Conservation (phyloP, 371 early-diverging fungal genomes). For the Zychaea mexicana region DNA sequence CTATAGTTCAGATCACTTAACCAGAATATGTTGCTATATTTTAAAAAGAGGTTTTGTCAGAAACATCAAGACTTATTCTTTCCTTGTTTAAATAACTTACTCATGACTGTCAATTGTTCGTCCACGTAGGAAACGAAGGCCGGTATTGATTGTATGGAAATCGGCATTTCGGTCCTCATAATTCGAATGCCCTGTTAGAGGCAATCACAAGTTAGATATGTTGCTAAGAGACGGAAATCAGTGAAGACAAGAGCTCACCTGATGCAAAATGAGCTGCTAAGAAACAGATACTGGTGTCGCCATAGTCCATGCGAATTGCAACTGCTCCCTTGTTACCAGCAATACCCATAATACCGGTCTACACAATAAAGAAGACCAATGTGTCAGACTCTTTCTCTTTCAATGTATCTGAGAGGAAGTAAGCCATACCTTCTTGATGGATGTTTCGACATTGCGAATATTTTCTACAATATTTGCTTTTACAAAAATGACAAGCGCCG, state of each 20-base stretch:
- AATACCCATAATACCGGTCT: constrained; percentile 83
- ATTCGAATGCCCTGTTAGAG: constrained; percentile 55
- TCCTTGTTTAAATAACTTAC: constrained; percentile 29
- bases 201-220: constrained; percentile 91
- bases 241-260: constrained; percentile 44
- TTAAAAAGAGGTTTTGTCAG: background rate
- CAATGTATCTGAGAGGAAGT: too few species aligned
- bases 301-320: constrained; percentile 81
- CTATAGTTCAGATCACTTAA: constrained; percentile 93
- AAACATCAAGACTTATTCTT: too few species aligned
- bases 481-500: constrained; percentile 83
- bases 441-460: constrained; percentile 84
- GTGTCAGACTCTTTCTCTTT: too few species aligned
- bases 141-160: constrained; percentile 77
- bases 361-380: background rate
- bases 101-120: constrained; percentile 74
- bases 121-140: constrained; percentile 73
- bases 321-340: constrained; percentile 92
- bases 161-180: constrained; percentile 87
- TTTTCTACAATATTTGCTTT: constrained; percentile 63
- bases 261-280: constrained; percentile 94
- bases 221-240: constrained; percentile 83
- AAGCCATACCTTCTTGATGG: constrained; percentile 76
- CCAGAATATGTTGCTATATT: constrained; percentile 75
- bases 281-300: constrained; percentile 88